Conservation (phyloP, 768 basidiomycete genomes). For the Mycena metata region DNA sequence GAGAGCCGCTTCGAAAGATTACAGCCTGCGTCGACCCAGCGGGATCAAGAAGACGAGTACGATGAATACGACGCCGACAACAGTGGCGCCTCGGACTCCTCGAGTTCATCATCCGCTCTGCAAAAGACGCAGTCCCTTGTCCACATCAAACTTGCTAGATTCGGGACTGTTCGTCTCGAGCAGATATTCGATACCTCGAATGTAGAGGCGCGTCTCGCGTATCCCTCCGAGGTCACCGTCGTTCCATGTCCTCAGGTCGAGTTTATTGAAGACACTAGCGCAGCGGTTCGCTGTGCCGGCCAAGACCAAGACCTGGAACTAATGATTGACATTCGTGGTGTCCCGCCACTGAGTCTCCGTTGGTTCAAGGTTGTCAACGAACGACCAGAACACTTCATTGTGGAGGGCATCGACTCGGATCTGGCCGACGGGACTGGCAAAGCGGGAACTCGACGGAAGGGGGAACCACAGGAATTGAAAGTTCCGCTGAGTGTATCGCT, state of each 20-base stretch:
- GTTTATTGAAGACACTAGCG: slow-evolving; percentile 64
- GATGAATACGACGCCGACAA: slow-evolving; percentile 83
- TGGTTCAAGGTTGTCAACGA: slow-evolving; percentile 82
- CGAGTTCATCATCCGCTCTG: slow-evolving; percentile 58
- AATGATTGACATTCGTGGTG: slow-evolving; percentile 76
- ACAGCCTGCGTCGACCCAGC: slow-evolving; percentile 48
- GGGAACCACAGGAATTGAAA: slow-evolving; percentile 67
- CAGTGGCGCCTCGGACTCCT: slow-evolving; percentile 51
- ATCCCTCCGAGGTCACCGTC: slow-evolving; percentile 73
- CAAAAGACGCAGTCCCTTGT: slow-evolving; percentile 82
- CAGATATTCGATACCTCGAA: slow-evolving; percentile 78
- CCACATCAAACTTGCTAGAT: slow-evolving; percentile 79
- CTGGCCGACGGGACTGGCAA: slow-evolving; percentile 33
- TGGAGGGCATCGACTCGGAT: slow-evolving; percentile 76
- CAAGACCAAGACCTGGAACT: slow-evolving; percentile 69
- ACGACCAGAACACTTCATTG: slow-evolving; percentile 76
- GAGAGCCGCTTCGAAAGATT: slow-evolving; percentile 65
- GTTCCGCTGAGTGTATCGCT: slow-evolving; percentile 79
- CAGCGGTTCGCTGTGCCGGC: slow-evolving; percentile 73
- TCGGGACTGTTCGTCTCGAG: slow-evolving; percentile 82
- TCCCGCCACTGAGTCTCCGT: slow-evolving; percentile 81
- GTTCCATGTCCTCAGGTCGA: slow-evolving; percentile 87
- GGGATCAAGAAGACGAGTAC: slow-evolving; percentile 61
- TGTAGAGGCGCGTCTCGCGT: slow-evolving; percentile 79
- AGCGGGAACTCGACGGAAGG: slow-evolving; percentile 34